Base-by-base conservation (phyloP, 108 stramenopile species). In the Skeletonema grethae region DNA sequence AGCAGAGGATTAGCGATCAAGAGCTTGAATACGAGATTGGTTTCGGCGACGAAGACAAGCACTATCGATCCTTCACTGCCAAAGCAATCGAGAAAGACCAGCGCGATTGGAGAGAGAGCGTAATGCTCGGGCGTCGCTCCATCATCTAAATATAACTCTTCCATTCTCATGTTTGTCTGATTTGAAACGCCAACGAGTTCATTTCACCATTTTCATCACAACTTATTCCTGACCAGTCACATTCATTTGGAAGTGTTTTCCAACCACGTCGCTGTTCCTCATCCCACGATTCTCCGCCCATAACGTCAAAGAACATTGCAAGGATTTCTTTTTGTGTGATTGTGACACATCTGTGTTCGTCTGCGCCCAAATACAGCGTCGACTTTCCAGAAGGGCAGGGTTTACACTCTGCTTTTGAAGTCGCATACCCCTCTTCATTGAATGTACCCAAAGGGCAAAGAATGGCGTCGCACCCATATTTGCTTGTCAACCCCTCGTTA, bases 381-480 rank as follows among this genome's bases (percentile, higher is more conserved):
- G 83, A 82, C 35, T 68, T 20, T 29, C 86, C 88, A 4, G 70
- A 60, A 0, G 82, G 85, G 62, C 88, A 90, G 10, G 48, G 62
- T 55, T 57, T 82, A 65, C 88, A 90, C 5, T 77, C 82, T 7
- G 65, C 72, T 12, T 53, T 15, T 63, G 66, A 10, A 67, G 81
- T 73, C 9, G 87, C 85, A 68, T 76, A 83, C 8, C 87, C 87
- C 13, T 65, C 48, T 20, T 65, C 77, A 8, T 80, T 73, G 61
- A 76, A 90, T 15, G 85, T 85, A 48, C 88, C 88, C 22, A 86
- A 36, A 13, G 88, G 79, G 64, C 88, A 86, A 56, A 86, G 65
- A 2, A 89, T 74, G 4, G 50, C 50, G 60, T 85, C 84, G 56
- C 89, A 90, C 24, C 89, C 86, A 77, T 76, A 86, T 12, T 57